phyloP scores from a whole-genome alignment of 2,329 filamentous ascomycete genomes.

The Didymella segeticola region DNA sequence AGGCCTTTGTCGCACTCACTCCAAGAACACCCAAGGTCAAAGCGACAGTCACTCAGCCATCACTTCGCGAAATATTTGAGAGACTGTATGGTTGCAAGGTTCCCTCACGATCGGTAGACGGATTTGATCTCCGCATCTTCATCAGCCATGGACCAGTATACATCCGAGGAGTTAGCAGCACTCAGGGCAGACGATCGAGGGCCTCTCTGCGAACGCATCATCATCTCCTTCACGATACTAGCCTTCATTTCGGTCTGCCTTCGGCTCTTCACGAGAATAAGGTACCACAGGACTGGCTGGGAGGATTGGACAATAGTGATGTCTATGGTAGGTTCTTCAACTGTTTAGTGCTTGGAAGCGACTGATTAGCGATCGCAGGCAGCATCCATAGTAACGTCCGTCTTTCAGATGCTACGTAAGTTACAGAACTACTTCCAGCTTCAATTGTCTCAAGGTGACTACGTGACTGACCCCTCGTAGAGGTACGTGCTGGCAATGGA shows the following conservation, averaged over 20 bases:
- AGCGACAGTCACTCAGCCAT: neutral
- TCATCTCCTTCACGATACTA: constrained; percentile 28
- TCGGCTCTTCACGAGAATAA: constrained; percentile 31
- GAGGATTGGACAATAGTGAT: constrained; percentile 33
- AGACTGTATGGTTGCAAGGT: neutral
- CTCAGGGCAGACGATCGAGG: constrained; percentile 27
- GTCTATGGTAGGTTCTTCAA: constrained; percentile 22
- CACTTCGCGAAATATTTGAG: neutral
- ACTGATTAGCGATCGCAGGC: constrained; percentile 11
- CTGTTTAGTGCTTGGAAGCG: too few relatives aligned
- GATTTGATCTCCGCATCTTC: neutral
- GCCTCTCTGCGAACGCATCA: constrained; percentile 22
- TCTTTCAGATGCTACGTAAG: constrained; percentile 30
- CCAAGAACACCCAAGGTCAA: neutral
- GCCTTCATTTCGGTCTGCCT: constrained; percentile 28
- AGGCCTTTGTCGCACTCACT: neutral
- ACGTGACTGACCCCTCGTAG: constrained; percentile 19
- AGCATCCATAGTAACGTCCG: constrained; percentile 16
- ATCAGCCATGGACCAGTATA: constrained; percentile 21
- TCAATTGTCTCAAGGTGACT: neutral
- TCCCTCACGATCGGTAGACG: neutral
- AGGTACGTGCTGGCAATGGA: constrained; percentile 30
- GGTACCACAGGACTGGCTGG: constrained; percentile 23
- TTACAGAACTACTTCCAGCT: neutral
- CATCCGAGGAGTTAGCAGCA: constrained; percentile 25